Evolutionary conservation across 805 yeast genomes (phyloP), one percentile per base, ranked within the genome.

Genomic region (Pichia insulana): DNA sequence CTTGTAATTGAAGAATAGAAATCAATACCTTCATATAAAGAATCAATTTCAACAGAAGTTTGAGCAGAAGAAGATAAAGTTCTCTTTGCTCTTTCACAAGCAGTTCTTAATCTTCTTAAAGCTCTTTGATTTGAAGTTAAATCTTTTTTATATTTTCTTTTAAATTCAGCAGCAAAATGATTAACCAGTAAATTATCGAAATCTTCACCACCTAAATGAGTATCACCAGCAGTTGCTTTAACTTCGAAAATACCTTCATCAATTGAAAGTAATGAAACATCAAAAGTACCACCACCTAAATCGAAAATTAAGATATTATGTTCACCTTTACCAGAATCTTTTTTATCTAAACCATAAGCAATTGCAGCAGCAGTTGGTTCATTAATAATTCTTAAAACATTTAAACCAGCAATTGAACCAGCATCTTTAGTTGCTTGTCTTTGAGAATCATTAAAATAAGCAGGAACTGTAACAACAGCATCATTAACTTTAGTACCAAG

Each of bases 61-160:
- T 88, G 96, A 52, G 97, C 88, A 47, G 95, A 84, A 31, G 96
- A 88, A 28, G 97, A 90, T 61, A 89, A 78, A 50, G 97, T 86
- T 78, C 97, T 87, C 92, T 89, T 89, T 51, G 97, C 97, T 69
- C 97, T 82, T 76, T 89, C 97, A 73, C 95, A 87, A 54, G 97
- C 96, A 56, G 97, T 89, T 80, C 97, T 84, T 68, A 89, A 78
- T 82, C 97, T 87, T 78, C 97, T 87, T 64, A 90, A 75, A 50
- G 97, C 94, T 76, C 97, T 85, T 74, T 88, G 96, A 81, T 89
- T 88, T 56, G 78, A 54, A 41, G 95, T 76, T 56, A 90, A 70
- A 65, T 90, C 97, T 76, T 86, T 86, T 82, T 87, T 86, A 80
- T 85, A 79, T 79, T 90, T 89, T 77, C 96, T 83, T 87, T 90